Evolutionary conservation across 1,284 basidiomycete genomes (phyloP), one percentile per base, ranked within the genome.

Genomic region (Apiotrichum siamense): DNA sequence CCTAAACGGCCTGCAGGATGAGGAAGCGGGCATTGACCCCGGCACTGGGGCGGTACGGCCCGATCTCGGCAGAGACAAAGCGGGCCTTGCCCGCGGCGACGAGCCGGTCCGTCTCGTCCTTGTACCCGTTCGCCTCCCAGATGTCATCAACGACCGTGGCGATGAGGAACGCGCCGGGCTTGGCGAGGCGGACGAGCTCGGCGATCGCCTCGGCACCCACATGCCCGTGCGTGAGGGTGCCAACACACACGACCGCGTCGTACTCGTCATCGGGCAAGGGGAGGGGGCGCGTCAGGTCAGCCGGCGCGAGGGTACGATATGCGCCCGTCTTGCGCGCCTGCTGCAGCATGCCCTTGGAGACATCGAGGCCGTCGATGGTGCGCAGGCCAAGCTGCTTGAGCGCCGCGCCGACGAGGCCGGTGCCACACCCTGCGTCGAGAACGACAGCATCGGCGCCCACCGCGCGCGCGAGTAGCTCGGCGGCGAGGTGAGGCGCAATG

Each of bases 391-490:
- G 32, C 13, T 7, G 18, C 26, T 33, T 7, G 32, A 54, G 43
- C 3, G 38, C 17, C 3, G 32, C 18, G 26, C 52, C 52, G 35
- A 54, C 52, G 9, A 54, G 52, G 12, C 52, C 52, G 17, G 52
- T 54, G 23, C 52, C 52, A 44, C 52, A 54, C 7, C 52, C 52
- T 1, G 52, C 52, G 33, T 54, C 52, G 32, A 54, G 52, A 23
- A 49, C 12, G 29, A 6, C 21, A 27, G 13, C 23, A 7, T 21
- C 10, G 9, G 24, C 9, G 38, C 13, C 18, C 12, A 5, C 21
- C 4, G 38, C 21, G 13, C 21, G 23, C 17, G 13, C 20, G 10
- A 39, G 23, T 7, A 39, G 38, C 9, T 21, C 38, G 23, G 38
- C 38, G 12, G 38, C 15, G 4, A 39, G 23, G 23, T 23, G 18